Evolutionary conservation across 495 filamentous ascomycete genomes (phyloP), one percentile per base, ranked within the genome.

Genomic region (Penicillium lividum): DNA sequence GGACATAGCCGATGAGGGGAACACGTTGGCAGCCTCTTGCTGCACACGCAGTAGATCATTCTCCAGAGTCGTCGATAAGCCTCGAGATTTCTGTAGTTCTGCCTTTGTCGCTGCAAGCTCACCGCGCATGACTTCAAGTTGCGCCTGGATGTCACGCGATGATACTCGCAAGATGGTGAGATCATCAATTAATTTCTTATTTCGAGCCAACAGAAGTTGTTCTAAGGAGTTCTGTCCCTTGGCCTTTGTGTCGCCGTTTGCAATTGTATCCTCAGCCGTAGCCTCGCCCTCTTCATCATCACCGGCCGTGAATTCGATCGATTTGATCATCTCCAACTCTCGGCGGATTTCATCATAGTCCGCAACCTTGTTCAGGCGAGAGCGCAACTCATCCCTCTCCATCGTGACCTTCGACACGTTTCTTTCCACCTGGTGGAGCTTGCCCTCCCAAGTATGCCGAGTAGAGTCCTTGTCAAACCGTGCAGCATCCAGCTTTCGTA

Each of bases 261-360:
- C 58, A 11, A 52, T 54, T 15, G 66, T 57, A 11, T 70, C 68
- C n/a, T 75, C 65, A 9, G 51, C 38, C 5, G 51, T 61, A 43
- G 63, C 47, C 36, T 74, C 72, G 3, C 62, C 68, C 6, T 89
- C 88, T 25, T 94, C 91, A 59, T 96, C 91, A 60, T 96, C 92
- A 8, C 90, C 91, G 0, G 90, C 90, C 0, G 93, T 86, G 66
- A 98, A 97, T 68, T 98, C 94, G 59, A 98, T 96, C 62, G 93
- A 94, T 86, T 88, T 96, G 62, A 98, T 83, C 47, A 98, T 92
- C 63, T 98, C 94, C 27, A 98, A 81, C 72, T 98, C 95, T 54
- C 92, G 87, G 68, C 94, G 96, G 46, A 98, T 87, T 58, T 97
- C 92, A 36, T 96, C 91, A 66, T 99, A 99, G 69, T 99, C 95